Conservation (phyloP, 164 flowering plant species). For the Liriodendron chinense region DNA sequence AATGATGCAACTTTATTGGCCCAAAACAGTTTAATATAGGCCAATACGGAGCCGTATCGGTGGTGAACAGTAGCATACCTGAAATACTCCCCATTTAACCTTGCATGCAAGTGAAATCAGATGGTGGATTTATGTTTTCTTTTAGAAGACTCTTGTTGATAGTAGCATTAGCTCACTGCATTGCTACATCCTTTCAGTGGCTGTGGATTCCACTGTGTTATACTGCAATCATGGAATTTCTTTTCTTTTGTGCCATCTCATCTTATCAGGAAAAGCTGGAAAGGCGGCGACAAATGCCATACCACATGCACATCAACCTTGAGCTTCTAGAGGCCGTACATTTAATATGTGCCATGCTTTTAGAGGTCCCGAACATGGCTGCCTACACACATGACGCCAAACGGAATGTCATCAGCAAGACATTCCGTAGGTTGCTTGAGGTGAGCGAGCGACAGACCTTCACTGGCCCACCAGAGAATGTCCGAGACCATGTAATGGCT, state of each 20-base stretch:
- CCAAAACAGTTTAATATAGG: too few species aligned
- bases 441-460: conserved; percentile 80
- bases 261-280: conserved; percentile 79
- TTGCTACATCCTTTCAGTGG: background rate
- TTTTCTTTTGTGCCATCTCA: background rate
- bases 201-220: background rate
- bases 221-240: background rate
- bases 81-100: too few species aligned
- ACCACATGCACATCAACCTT: conserved; percentile 97
- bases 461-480: conserved; percentile 92
- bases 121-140: background rate
- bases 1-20: too few species aligned
- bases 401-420: conserved; percentile 81
- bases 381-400: conserved; percentile 68
- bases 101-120: background rate
- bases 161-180: too few species aligned
- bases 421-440: conserved; percentile 76
- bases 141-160: background rate
- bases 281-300: conserved; percentile 94
- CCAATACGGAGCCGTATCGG: too few species aligned
- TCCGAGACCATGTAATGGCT: conserved; percentile 88
- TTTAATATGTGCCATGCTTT: conserved; percentile 85
- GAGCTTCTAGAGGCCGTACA: conserved; percentile 92
- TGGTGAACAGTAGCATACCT: too few species aligned
- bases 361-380: conserved; percentile 94